phyloP scores from a whole-genome alignment of 257 asterid genomes.

The Asclepias syriaca region DNA sequence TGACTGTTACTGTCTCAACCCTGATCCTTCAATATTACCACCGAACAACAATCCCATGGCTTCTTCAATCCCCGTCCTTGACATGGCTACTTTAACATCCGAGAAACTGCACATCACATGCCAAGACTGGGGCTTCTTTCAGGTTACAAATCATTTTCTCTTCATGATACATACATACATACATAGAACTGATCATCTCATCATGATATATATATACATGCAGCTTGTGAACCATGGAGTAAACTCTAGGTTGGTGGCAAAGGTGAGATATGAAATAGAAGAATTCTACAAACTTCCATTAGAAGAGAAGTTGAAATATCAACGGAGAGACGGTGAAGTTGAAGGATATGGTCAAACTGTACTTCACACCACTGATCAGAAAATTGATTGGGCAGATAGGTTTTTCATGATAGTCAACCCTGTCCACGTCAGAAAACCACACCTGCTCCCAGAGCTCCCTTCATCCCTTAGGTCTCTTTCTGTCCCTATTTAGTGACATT shows the following conservation, averaged over 20 bases:
- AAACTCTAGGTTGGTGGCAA: conserved; percentile 40
- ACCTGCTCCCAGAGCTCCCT: conserved; percentile 55
- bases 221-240: conserved; percentile 68
- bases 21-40: conserved; percentile 24
- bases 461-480: conserved; percentile 40
- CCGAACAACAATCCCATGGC: conserved; percentile 3
- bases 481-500: no score
- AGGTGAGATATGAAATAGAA: conserved; percentile 42
- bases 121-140: conserved; percentile 69
- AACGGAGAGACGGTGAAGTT: conserved; percentile 35
- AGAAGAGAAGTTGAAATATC: conserved; percentile 46
- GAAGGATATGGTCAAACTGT: conserved; percentile 57
- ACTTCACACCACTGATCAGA: conserved; percentile 24
- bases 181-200: no score
- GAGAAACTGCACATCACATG: conserved; percentile 41
- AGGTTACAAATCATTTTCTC: conserved; percentile 22
- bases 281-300: conserved; percentile 53
- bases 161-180: no score
- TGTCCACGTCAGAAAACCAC: conserved; percentile 37
- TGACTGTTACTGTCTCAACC: conserved; percentile 20
- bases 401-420: conserved; percentile 57
- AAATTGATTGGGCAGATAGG: conserved; percentile 63
- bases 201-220: neutral
- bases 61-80: conserved; percentile 35
- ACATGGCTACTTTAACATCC: conserved; percentile 36